These are phyloP conservation scores for Exophiala spinifera DNA, from an alignment of 2,329 filamentous ascomycete genomes.

Conservation along the genomic window DNA sequence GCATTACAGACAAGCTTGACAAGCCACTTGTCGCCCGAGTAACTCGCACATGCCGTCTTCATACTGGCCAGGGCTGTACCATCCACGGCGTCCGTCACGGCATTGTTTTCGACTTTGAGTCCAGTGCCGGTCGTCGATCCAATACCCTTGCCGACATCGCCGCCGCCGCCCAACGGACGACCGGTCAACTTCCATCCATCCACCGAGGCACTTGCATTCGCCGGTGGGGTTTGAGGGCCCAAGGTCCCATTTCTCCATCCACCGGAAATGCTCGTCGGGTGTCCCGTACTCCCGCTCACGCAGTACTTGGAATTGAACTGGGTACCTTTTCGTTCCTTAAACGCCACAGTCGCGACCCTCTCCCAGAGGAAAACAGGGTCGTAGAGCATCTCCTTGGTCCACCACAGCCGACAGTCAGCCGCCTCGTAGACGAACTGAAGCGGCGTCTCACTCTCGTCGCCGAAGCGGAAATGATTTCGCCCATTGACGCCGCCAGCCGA, in stretches of 20 bases:
- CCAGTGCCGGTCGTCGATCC: neutral
- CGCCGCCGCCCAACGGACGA: conserved; percentile 7
- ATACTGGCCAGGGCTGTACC: conserved; percentile 7
- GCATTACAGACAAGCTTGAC: conserved; percentile 11
- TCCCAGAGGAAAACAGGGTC: conserved; percentile 55
- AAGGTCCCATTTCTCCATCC: conserved; percentile 21
- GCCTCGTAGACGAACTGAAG: conserved; percentile 61
- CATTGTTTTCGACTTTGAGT: conserved; percentile 4
- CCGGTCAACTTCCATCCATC: conserved; percentile 22
- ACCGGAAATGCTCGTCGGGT: conserved; percentile 25
- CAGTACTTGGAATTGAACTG: conserved; percentile 26
- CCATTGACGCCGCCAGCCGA: conserved; percentile 43
- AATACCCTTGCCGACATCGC: neutral
- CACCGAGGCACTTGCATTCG: conserved; percentile 11
- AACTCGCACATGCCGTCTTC: conserved; percentile 6
- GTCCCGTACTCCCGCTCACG: conserved; percentile 20
- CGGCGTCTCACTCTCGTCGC: conserved; percentile 44
- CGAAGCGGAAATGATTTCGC: conserved; percentile 45
- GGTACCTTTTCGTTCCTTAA: conserved; percentile 25
- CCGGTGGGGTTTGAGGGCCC: conserved; percentile 19
- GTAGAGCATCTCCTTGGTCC: conserved; percentile 52
- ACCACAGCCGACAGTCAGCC: conserved; percentile 61
- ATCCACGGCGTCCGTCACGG: neutral
- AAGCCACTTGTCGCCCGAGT: conserved; percentile 14
- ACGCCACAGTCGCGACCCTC: conserved; percentile 40